These are phyloP conservation scores for Naganishia cerealis DNA, from an alignment of 1,284 basidiomycete species.

Conservation along the genomic window DNA sequence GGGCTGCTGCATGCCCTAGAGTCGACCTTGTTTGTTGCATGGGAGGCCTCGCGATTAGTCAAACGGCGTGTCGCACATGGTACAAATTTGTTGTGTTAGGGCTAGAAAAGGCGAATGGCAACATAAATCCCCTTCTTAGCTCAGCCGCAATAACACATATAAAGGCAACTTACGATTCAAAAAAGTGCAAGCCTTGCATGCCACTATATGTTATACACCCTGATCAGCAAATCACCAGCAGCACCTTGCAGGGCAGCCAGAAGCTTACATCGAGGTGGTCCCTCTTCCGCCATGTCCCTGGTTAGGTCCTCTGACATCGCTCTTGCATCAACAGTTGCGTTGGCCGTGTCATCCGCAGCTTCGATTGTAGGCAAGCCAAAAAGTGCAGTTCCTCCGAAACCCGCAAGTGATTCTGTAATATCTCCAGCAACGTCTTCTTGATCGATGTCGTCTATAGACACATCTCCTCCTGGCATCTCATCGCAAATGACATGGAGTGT, in stretches of 20 bases:
- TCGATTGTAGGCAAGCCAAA: slow-evolving; percentile 8
- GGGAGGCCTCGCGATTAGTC: neutral
- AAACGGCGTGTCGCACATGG: slow-evolving; percentile 12
- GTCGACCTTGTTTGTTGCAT: neutral
- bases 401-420: slow-evolving; percentile 8
- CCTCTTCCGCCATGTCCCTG: neutral
- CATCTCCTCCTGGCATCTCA: slow-evolving; percentile 16
- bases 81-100: slow-evolving; percentile 3
- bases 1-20: neutral
- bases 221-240: neutral
- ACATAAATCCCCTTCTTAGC: neutral
- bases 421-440: slow-evolving; percentile 1
- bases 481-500: slow-evolving; percentile 19
- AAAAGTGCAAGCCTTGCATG: slow-evolving; percentile 19
- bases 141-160: neutral
- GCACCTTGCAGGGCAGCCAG: neutral
- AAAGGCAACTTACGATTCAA: slow-evolving; percentile 11
- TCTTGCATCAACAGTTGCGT: too few relatives aligned
- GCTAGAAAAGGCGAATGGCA: neutral
- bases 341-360: too few relatives aligned
- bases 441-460: slow-evolving; percentile 10
- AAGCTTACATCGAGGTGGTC: slow-evolving; percentile 6
- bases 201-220: neutral
- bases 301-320: neutral
- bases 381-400: slow-evolving; percentile 14